phyloP scores from a whole-genome alignment of 805 yeast genomes.

The Kodamaea laetipori region DNA sequence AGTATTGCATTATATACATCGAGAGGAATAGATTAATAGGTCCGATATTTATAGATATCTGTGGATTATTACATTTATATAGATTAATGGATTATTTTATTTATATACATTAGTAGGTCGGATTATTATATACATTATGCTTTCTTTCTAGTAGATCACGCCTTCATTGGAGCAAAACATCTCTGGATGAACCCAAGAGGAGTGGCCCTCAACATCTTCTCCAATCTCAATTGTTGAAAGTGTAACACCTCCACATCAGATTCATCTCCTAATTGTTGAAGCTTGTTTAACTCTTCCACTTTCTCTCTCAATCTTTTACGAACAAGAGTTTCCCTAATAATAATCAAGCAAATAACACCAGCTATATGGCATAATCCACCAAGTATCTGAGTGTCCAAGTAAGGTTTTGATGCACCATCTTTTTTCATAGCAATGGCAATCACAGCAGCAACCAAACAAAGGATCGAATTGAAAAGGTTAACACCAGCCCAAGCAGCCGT shows the following conservation, averaged over 20 bases:
- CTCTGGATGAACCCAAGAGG: not conserved
- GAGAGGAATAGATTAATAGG: too few relatives aligned
- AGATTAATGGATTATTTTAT: too few relatives aligned
- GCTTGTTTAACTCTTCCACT: not conserved
- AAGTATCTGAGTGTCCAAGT: slow-evolving; percentile 59
- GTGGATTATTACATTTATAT: too few relatives aligned
- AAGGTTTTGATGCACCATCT: slow-evolving; percentile 37
- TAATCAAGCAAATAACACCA: slow-evolving; percentile 43
- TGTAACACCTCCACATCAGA: too few relatives aligned
- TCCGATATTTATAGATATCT: too few relatives aligned
- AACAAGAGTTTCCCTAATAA: slow-evolving; percentile 56
- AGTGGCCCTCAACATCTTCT: not conserved
- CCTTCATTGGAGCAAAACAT: slow-evolving; percentile 1
- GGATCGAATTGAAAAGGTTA: slow-evolving; percentile 31
- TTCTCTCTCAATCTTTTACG: slow-evolving; percentile 22
- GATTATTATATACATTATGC: too few relatives aligned
- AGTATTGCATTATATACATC: too few relatives aligned
- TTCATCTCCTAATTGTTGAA: not conserved
- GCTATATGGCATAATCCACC: slow-evolving; percentile 52
- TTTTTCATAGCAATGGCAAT: slow-evolving; percentile 50
- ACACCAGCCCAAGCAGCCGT: slow-evolving; percentile 44
- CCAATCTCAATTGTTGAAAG: not conserved
- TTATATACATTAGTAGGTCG: too few relatives aligned
- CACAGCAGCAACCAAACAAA: slow-evolving; percentile 51
- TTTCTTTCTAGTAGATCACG: too few relatives aligned